Percentiles rank a stretch among this genome's conserved stretches.
phyloP scores from a whole-genome alignment of 371 early-diverging fungal genomes.

The Apophysomyces variabilis region DNA sequence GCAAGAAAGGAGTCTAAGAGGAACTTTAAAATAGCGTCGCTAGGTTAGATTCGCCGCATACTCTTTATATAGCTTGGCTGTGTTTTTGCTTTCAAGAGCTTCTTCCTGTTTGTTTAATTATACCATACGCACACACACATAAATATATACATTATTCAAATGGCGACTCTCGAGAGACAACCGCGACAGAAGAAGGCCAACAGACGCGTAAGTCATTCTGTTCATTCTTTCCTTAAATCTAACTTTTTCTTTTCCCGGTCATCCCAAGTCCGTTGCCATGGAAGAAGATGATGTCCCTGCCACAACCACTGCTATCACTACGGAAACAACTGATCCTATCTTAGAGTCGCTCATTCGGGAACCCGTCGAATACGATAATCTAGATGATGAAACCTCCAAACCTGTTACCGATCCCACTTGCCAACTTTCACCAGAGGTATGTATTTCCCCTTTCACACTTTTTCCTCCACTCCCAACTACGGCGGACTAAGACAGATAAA shows the following conservation, averaged over 20 bases:
- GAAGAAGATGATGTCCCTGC: neutral
- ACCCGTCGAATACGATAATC: neutral
- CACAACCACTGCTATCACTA: neutral
- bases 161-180: constrained; percentile 14
- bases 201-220: constrained; percentile 1
- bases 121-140: neutral
- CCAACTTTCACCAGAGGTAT: constrained; percentile 19
- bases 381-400: neutral
- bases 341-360: constrained; percentile 6
- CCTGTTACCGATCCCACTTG: constrained; percentile 1
- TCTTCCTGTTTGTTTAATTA: neutral
- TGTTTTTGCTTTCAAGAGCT: neutral
- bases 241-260: neutral
- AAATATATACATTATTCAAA: neutral
- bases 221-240: neutral
- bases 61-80: constrained; percentile 5
- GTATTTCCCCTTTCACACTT: neutral
- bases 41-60: neutral
- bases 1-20: constrained; percentile 1
- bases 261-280: neutral
- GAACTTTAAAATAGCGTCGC: constrained; percentile 5
- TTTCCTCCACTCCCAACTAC: too few relatives aligned
- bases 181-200: neutral
- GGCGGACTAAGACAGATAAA: too few relatives aligned
- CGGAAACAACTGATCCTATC: neutral